Evolutionary conservation across 2,329 filamentous ascomycete genomes (phyloP).

Genomic region (Aspergillus costaricaensis): DNA sequence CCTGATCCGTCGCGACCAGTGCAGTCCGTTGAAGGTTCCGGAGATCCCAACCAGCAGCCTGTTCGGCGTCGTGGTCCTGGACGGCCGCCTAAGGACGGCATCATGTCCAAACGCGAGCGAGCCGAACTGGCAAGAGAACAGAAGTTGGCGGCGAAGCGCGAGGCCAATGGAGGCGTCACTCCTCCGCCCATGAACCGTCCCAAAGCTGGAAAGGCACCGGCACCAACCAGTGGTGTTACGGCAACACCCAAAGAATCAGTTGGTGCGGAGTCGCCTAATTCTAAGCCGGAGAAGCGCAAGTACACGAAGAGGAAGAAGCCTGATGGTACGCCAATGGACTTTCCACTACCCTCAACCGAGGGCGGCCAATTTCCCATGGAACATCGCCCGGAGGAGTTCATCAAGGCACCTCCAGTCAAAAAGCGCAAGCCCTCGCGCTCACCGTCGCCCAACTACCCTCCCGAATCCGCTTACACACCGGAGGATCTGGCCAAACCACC

Average conservation of each 20-base stretch:
- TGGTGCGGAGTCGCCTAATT: constrained; percentile 37
- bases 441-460: constrained; percentile 62
- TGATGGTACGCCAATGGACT: constrained; percentile 44
- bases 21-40: constrained; percentile 35
- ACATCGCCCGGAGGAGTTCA: constrained; percentile 43
- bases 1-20: constrained; percentile 28
- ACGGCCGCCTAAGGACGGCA: constrained; percentile 66
- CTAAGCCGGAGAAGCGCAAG: constrained; percentile 50
- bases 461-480: constrained; percentile 60
- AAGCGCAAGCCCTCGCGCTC: constrained; percentile 58
- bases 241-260: constrained; percentile 33
- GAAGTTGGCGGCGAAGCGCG: constrained; percentile 51
- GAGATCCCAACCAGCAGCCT: constrained; percentile 44
- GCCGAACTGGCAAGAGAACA: constrained; percentile 56
- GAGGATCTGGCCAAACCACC: constrained; percentile 64
- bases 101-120: constrained; percentile 66
- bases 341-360: constrained; percentile 47
- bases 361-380: constrained; percentile 38
- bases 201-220: constrained; percentile 33
- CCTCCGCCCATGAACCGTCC: constrained; percentile 39
- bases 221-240: constrained; percentile 14
- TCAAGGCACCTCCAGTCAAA: constrained; percentile 50
- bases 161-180: constrained; percentile 50
- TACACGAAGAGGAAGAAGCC: constrained; percentile 52
- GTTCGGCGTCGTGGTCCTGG: constrained; percentile 57